Evolutionary conservation across 768 basidiomycete genomes (phyloP), one percentile per base, ranked within the genome.

Genomic region (Tricholoma furcatifolium): DNA sequence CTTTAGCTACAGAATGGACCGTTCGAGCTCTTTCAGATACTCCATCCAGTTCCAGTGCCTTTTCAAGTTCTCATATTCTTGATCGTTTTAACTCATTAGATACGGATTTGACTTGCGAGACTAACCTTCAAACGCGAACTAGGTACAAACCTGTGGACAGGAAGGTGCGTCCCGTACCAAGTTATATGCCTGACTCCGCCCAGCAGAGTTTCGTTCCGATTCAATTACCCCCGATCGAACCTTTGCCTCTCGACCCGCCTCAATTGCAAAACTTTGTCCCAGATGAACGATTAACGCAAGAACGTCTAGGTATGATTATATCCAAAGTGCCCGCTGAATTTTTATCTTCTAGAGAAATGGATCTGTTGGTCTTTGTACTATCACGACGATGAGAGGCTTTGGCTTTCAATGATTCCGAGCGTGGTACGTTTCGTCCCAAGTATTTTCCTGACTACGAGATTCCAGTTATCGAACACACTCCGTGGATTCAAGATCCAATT

Each of bases 91-190:
- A 35, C 34, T 35, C 34, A 9, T 8, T 35, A 35, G 34, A 35
- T 35, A 9, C 34, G 34, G 9, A 35, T 35, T 8, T 15, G 15
- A 35, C 15, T 15, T 9, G 15, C 9, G 9, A 35, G 15, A 35
- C 34, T 15, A 35, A 35, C 8, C 18, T 42, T 9, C 41, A 42
- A 21, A 42, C 9, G 9, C 41, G 39, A 27, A 12, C 41, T 3
- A 61, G 57, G 34, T 68, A 69, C 53, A 70, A 69, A 45, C 63
- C 65, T 0, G 66, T 68, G 0, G 60, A 66, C 24, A 47, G 57
- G 1, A 66, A 66, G 43, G 62, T 65, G 4, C 23, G 60, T 1
- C 66, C 68, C 0, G 66, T 68, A 2, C 58, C 64, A 0, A 64
- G 64, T 0, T 60, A 61, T 42, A 62, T 66, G 56, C 67, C 63